These are phyloP conservation scores for Fusarium vanettenii DNA, from an alignment of 2,329 filamentous ascomycete genomes.

Conservation along the genomic window DNA sequence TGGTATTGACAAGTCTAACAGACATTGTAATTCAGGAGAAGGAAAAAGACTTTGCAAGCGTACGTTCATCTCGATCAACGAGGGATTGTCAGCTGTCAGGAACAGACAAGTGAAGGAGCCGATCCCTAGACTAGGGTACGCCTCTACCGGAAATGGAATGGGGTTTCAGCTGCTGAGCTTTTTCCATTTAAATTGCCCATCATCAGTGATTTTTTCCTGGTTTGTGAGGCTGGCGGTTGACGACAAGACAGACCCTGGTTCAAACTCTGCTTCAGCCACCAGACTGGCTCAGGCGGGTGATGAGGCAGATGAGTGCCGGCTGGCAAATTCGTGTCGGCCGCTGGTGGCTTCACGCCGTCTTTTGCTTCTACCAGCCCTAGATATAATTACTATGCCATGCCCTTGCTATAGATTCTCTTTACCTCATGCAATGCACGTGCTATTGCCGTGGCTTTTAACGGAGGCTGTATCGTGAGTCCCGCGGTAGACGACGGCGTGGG, in stretches of 20 bases:
- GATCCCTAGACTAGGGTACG: not conserved
- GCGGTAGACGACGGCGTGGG: not conserved
- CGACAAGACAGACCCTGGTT: not conserved
- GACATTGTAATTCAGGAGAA: not conserved
- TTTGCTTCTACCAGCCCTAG: not conserved
- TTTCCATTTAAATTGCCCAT: not conserved
- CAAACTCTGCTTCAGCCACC: not conserved
- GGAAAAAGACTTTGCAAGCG: not conserved
- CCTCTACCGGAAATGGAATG: not conserved
- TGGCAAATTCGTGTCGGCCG: not conserved
- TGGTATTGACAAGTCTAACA: not conserved
- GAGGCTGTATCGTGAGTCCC: not conserved
- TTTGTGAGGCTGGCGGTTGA: not conserved
- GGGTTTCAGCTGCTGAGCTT: not conserved
- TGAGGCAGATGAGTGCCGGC: not conserved
- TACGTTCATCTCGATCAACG: not conserved
- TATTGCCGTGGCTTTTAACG: not conserved
- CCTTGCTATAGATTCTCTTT: not conserved
- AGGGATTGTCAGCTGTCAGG: not conserved
- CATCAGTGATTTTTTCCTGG: not conserved
- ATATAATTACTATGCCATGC: not conserved
- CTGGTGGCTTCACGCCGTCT: not conserved
- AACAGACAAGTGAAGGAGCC: not conserved
- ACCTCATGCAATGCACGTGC: not conserved
- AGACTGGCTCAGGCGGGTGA: not conserved